phyloP scores from a whole-genome alignment of 192 early-diverging fungal species.

The Podila epicladia region DNA sequence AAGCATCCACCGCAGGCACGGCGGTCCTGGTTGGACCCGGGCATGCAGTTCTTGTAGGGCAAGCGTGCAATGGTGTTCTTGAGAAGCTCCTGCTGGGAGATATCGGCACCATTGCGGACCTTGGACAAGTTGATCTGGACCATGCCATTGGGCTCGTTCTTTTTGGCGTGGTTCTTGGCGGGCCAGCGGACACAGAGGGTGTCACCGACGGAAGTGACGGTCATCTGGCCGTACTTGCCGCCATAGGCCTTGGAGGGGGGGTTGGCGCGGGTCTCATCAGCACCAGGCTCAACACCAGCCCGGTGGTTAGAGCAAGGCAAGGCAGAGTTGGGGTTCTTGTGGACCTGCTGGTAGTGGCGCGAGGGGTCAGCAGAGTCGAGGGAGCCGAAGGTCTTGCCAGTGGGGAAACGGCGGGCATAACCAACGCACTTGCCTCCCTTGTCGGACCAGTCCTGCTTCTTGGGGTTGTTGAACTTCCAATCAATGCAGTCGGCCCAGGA shows the following conservation, averaged over 20 bases:
- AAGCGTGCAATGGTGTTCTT: constrained; percentile 30
- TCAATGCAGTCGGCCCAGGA: constrained; percentile 47
- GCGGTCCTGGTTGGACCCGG: neutral
- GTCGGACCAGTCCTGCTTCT: constrained; percentile 21
- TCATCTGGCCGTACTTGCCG: constrained; percentile 31
- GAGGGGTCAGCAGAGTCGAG: constrained; percentile 27
- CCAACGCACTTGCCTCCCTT: constrained; percentile 20
- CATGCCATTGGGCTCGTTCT: constrained; percentile 34
- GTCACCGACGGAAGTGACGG: constrained; percentile 15
- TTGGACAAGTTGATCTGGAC: constrained; percentile 49
- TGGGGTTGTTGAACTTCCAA: constrained; percentile 34
- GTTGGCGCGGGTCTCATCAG: constrained; percentile 31
- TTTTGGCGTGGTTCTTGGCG: constrained; percentile 48
- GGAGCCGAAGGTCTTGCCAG: constrained; percentile 9
- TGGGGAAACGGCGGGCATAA: constrained; percentile 36
- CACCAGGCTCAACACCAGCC: constrained; percentile 27
- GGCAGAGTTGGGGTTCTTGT: constrained; percentile 23
- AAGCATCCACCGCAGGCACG: constrained; percentile 44
- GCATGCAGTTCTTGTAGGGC: constrained; percentile 43
- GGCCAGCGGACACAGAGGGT: constrained; percentile 48
- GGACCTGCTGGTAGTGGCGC: constrained; percentile 44
- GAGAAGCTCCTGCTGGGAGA: constrained; percentile 12
- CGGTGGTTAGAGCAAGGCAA: constrained; percentile 31
- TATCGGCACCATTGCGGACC: constrained; percentile 9
- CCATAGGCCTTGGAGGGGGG: constrained; percentile 20